phyloP scores from a whole-genome alignment of 306 rosid genomes.

The Prunus salicina region DNA sequence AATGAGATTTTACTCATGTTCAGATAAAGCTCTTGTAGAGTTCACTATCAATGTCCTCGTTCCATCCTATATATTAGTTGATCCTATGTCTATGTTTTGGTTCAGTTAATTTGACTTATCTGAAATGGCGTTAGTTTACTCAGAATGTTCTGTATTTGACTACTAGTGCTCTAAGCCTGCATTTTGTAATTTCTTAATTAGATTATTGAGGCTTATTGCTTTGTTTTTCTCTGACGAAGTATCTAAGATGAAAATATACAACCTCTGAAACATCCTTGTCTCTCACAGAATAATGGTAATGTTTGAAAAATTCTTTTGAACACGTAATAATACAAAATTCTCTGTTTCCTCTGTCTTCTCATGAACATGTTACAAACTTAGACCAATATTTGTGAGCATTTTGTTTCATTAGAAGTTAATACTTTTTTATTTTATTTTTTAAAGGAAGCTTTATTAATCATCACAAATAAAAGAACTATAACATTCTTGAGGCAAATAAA shows the following conservation, averaged over 20 bases:
- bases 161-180: background rate
- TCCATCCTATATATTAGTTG: background rate
- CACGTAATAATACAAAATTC: no score
- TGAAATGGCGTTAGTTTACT: background rate
- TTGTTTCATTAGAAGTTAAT: background rate
- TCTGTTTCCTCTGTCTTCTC: background rate
- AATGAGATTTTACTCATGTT: background rate
- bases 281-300: background rate
- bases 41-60: background rate
- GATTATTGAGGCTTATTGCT: background rate
- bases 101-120: background rate
- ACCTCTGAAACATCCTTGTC: background rate
- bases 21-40: background rate
- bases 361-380: background rate
- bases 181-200: background rate
- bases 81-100: background rate
- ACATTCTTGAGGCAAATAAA: background rate
- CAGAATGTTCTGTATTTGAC: background rate
- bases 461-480: background rate
- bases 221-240: background rate
- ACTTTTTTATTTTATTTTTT: background rate
- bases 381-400: background rate
- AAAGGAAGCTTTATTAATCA: conserved; percentile 2
- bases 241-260: background rate
- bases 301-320: background rate